Evolutionary conservation across 2,329 filamentous ascomycete genomes (phyloP).

Genomic region (Chalaropsis ovoidea): DNA sequence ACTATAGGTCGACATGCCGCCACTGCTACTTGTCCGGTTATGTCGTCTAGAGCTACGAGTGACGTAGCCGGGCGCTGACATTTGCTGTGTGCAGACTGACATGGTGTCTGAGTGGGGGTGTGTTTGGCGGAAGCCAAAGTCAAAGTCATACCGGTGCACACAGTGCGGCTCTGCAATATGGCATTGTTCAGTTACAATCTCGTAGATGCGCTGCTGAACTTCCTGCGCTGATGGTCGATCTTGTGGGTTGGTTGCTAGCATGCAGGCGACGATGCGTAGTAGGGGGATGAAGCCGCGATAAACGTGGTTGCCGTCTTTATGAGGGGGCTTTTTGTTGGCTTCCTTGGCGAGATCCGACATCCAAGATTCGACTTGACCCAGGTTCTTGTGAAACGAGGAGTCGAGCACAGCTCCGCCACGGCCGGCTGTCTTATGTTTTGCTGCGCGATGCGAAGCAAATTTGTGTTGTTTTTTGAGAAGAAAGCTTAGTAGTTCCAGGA

Average conservation of each 20-base stretch:
- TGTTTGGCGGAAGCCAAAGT: slow-evolving; percentile 30
- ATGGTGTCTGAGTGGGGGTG: slow-evolving; percentile 23
- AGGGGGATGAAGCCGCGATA: slow-evolving; percentile 45
- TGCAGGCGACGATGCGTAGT: slow-evolving; percentile 44
- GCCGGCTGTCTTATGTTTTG: slow-evolving; percentile 51
- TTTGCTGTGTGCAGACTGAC: slow-evolving; percentile 27
- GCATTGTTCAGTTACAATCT: slow-evolving; percentile 42
- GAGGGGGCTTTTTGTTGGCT: slow-evolving; percentile 39
- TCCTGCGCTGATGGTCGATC: slow-evolving; percentile 45
- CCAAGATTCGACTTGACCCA: slow-evolving; percentile 59
- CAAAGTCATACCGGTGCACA: slow-evolving; percentile 40
- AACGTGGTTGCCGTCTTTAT: slow-evolving; percentile 36
- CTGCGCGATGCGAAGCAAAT: slow-evolving; percentile 56
- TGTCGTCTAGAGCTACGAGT: slow-evolving; percentile 26
- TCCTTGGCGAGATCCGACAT: slow-evolving; percentile 52
- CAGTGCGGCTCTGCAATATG: slow-evolving; percentile 44
- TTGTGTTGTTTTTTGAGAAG: slow-evolving; percentile 56
- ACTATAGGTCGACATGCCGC: slow-evolving; percentile 33
- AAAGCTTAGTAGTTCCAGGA: slow-evolving; percentile 60
- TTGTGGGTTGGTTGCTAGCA: slow-evolving; percentile 44
- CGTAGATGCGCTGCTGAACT: slow-evolving; percentile 44
- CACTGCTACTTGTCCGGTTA: slow-evolving; percentile 32
- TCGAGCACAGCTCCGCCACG: slow-evolving; percentile 54
- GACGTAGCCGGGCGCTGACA: slow-evolving; percentile 26
- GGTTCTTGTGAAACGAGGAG: slow-evolving; percentile 61